Conservation (phyloP, 768 basidiomycete genomes). For the Pisolithus sp. region DNA sequence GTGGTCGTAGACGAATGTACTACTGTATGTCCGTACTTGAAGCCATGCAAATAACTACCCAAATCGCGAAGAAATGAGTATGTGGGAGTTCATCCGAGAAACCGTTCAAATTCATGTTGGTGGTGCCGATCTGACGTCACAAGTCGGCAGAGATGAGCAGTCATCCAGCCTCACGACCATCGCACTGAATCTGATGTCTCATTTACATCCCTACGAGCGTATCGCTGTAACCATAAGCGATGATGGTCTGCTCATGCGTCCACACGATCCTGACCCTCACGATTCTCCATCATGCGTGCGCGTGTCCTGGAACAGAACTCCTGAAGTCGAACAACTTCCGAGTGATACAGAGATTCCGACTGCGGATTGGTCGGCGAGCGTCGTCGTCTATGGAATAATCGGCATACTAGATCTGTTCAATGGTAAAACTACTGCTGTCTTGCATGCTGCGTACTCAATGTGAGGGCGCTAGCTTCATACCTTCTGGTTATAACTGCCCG, state of each 20-base stretch:
- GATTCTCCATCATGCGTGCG: conserved; percentile 37
- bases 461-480: conserved; percentile 55
- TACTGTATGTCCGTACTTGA: background rate
- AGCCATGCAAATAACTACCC: background rate
- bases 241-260: conserved; percentile 63
- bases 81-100: too few species aligned
- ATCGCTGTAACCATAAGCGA: conserved; percentile 55
- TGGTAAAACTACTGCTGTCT: conserved; percentile 34
- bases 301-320: conserved; percentile 55
- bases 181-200: conserved; percentile 53
- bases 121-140: too few species aligned
- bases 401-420: conserved; percentile 69
- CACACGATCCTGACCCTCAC: conserved; percentile 36
- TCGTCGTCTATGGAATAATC: conserved; percentile 69
- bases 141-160: too few species aligned
- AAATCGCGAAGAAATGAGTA: too few species aligned
- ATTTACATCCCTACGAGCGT: conserved; percentile 66
- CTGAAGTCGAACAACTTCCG: conserved; percentile 46
- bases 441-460: conserved; percentile 1
- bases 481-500: conserved; percentile 65
- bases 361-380: conserved; percentile 49
- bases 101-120: too few species aligned
- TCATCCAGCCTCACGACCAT: too few species aligned
- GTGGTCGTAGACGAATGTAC: background rate
- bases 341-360: conserved; percentile 27